These are phyloP conservation scores for Apiotrichum gamsii DNA, from an alignment of 1,284 basidiomycete species.

Conservation along the genomic window DNA sequence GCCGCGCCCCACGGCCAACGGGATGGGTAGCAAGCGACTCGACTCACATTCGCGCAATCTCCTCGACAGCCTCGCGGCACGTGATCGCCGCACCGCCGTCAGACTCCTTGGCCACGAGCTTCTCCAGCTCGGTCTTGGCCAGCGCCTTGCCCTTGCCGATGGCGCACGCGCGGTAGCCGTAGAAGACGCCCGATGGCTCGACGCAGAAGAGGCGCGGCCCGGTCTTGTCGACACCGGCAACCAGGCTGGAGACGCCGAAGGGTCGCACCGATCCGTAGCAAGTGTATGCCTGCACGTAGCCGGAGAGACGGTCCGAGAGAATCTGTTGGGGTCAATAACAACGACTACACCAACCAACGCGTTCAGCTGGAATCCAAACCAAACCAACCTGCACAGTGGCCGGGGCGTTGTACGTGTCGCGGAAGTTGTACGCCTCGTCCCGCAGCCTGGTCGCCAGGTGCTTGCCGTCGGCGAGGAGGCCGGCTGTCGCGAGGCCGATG, in stretches of 20 bases:
- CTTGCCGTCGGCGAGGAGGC: conserved; percentile 88
- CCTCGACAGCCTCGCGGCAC: conserved; percentile 75
- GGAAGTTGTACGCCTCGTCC: conserved; percentile 73
- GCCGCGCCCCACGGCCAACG: background rate
- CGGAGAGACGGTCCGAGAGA: conserved; percentile 73
- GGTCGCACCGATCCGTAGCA: conserved; percentile 97
- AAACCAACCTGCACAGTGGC: conserved; percentile 83
- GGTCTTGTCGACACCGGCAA: conserved; percentile 81
- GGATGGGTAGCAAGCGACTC: no score
- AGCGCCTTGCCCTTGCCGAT: conserved; percentile 94
- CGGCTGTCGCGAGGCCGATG: conserved; percentile 87
- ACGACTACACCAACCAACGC: no score
- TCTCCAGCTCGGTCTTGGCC: conserved; percentile 97
- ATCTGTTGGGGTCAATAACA: conserved; percentile 1
- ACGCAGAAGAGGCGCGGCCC: conserved; percentile 85
- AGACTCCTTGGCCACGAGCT: conserved; percentile 53
- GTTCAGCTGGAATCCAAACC: no score
- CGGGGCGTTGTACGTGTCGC: conserved; percentile 68
- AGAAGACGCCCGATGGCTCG: conserved; percentile 91
- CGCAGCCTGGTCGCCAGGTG: conserved; percentile 79
- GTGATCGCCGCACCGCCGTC: conserved; percentile 44
- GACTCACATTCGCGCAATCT: conserved; percentile 89
- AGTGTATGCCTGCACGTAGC: conserved; percentile 92
- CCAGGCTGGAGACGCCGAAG: conserved; percentile 88
- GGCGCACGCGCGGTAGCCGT: conserved; percentile 87